phyloP scores from a whole-genome alignment of 208 protist genomes.

The Angomonas ambiguus region DNA sequence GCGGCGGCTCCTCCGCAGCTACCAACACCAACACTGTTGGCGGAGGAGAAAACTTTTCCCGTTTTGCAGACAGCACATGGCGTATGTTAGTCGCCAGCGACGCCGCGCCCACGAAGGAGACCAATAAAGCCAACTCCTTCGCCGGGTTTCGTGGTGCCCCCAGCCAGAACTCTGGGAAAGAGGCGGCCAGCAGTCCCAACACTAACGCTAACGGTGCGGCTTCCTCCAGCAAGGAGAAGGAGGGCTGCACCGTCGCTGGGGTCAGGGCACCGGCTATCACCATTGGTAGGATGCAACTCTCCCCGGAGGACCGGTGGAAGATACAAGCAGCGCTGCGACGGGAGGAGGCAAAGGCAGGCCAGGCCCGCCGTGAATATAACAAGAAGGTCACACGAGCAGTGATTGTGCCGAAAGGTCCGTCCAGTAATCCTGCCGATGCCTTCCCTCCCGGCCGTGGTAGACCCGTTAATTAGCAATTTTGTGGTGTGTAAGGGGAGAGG shows the following conservation, averaged over 20 bases:
- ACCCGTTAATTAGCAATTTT: conserved; percentile 36
- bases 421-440: conserved; percentile 22
- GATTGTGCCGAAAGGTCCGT: conserved; percentile 70
- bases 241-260: neutral
- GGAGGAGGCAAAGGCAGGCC: conserved; percentile 70
- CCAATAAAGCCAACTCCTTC: conserved; percentile 1
- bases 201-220: neutral
- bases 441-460: conserved; percentile 79
- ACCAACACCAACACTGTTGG: too few species aligned
- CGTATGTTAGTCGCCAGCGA: conserved; percentile 52
- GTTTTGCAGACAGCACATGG: conserved; percentile 66
- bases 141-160: neutral
- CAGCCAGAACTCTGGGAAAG: too few species aligned
- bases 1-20: too few species aligned
- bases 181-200: conserved; percentile 3
- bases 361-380: conserved; percentile 80
- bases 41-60: conserved; percentile 31
- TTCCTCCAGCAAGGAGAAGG: neutral
- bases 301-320: conserved; percentile 79
- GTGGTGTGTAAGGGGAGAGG: too few species aligned
- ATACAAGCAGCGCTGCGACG: conserved; percentile 83
- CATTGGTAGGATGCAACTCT: conserved; percentile 69
- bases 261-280: conserved; percentile 28
- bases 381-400: conserved; percentile 85
- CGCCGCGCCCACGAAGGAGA: conserved; percentile 35